These are phyloP conservation scores for Imleria badia DNA, from an alignment of 768 basidiomycete genomes.

Conservation along the genomic window DNA sequence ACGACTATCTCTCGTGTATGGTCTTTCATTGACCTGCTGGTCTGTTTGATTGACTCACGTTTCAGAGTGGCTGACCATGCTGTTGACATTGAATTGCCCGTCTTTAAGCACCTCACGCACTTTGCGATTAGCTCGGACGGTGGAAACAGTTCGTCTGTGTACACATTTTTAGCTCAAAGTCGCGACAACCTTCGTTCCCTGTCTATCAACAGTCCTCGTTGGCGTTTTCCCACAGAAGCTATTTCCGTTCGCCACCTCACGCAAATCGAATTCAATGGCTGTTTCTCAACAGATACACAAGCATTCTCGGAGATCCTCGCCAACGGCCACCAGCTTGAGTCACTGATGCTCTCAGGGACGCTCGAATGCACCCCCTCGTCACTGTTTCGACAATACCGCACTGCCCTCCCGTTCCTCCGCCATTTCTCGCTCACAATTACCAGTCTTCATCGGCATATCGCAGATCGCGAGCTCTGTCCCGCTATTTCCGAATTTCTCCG, in stretches of 20 bases:
- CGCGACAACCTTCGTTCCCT: constrained; percentile 52
- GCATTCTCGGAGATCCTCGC: constrained; percentile 59
- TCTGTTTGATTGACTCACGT: neutral
- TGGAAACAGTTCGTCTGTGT: constrained; percentile 39
- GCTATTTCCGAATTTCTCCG: constrained; percentile 67
- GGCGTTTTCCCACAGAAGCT: constrained; percentile 54
- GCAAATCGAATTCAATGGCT: constrained; percentile 58
- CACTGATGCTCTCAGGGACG: constrained; percentile 51
- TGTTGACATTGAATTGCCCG: constrained; percentile 46
- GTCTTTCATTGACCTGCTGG: neutral
- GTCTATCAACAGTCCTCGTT: constrained; percentile 51
- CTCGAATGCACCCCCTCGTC: constrained; percentile 53
- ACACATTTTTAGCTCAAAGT: constrained; percentile 53
- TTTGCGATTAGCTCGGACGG: constrained; percentile 53
- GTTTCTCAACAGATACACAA: constrained; percentile 48
- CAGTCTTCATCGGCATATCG: constrained; percentile 41
- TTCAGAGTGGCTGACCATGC: constrained; percentile 38
- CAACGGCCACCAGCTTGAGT: constrained; percentile 64
- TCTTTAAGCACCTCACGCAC: constrained; percentile 56
- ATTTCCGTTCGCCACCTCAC: constrained; percentile 65
- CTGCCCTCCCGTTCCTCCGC: constrained; percentile 59
- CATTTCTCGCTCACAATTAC: constrained; percentile 59
- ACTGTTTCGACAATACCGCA: constrained; percentile 44
- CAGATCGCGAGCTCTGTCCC: constrained; percentile 65
- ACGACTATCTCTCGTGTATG: constrained; percentile 57